Evolutionary conservation across 2,329 filamentous ascomycete genomes (phyloP).

Genomic region (Aotearoamyces nothofagi): DNA sequence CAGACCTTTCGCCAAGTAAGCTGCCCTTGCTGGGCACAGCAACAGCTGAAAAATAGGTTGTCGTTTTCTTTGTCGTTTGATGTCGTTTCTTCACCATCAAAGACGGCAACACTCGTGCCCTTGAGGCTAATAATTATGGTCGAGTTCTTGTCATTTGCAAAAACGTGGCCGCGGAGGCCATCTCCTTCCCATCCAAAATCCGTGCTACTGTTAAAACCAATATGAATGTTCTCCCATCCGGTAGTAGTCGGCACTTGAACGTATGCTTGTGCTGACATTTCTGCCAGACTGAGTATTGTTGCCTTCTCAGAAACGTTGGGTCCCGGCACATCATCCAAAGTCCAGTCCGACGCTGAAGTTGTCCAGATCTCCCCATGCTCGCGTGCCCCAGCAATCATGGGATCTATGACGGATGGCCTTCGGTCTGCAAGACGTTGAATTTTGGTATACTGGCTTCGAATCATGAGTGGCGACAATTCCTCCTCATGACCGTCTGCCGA

Average conservation of each 20-base stretch:
- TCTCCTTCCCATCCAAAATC: constrained; percentile 91
- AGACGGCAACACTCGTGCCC: constrained; percentile 78
- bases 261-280: constrained; percentile 79
- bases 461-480: constrained; percentile 36
- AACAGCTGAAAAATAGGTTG: constrained; percentile 96
- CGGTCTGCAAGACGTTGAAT: constrained; percentile 78
- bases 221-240: constrained; percentile 68
- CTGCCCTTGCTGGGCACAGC: constrained; percentile 85
- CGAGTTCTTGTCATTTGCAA: constrained; percentile 69
- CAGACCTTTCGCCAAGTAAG: constrained; percentile 87
- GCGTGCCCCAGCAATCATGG: constrained; percentile 59
- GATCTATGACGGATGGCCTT: constrained; percentile 60
- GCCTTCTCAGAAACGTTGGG: constrained; percentile 74
- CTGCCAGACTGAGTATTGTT: constrained; percentile 66
- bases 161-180: constrained; percentile 83
- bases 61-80: constrained; percentile 97
- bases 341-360: constrained; percentile 66
- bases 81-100: constrained; percentile 92
- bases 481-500: constrained; percentile 38
- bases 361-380: constrained; percentile 50
- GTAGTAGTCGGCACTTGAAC: constrained; percentile 51
- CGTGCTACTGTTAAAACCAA: constrained; percentile 64
- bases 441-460: constrained; percentile 46
- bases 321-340: constrained; percentile 52
- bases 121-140: constrained; percentile 89